Evolutionary conservation across 2,329 filamentous ascomycete genomes (phyloP), one percentile per base, ranked within the genome.

Genomic region (Cladophialophora carrionii): DNA sequence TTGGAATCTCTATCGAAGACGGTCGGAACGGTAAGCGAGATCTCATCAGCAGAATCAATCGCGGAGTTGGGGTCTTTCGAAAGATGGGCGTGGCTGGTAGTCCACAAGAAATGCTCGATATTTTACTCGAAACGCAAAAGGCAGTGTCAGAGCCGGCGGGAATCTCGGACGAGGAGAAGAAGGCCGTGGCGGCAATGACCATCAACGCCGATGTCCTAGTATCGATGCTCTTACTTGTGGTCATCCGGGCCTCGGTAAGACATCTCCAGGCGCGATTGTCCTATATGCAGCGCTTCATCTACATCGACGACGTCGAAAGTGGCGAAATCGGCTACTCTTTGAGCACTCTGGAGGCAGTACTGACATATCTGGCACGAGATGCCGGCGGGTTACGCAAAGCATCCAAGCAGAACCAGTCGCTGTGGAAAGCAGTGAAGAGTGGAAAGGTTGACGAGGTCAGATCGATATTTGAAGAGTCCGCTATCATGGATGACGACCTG

Each of bases 231-330:
- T 83, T 99, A 22, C 88, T 96, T 67, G 92, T 99, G 17, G 90
- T 99, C 10, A 98, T 99, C 66, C 86, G 94, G 68, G 91, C 94
- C 10, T 90, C 95, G 66, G 88, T 96, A 29, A 88, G 90, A 64
- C 89, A 97, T 77, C 82, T 99, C 8, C 91, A 96, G 72, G 92
- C 95, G 2, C 86, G 94, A 22, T 80, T 99, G 54, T 83, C 90
- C n/a, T 99, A 98, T 75, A 96, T 98, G 84, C 90, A 94, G 51
- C 92, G 96, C 73, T 99, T 97, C 74, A 95, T 97, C 71, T 99
- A 96, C 77, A 93, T 96, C 57, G 95, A 98, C 72, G 95, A 99
- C 78, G 92, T 99, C 8, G 95, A 99, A 71, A 96, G 88, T 67
- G 95, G 95, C 56, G 95, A 99, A 78, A 89, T 96, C 82, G 95